A percentile compares a stretch with the other conserved stretches of the same genome.
These are phyloP conservation scores for Monsonia emarginata DNA, from an alignment of 441 rosid genomes.

Conservation along the genomic window DNA sequence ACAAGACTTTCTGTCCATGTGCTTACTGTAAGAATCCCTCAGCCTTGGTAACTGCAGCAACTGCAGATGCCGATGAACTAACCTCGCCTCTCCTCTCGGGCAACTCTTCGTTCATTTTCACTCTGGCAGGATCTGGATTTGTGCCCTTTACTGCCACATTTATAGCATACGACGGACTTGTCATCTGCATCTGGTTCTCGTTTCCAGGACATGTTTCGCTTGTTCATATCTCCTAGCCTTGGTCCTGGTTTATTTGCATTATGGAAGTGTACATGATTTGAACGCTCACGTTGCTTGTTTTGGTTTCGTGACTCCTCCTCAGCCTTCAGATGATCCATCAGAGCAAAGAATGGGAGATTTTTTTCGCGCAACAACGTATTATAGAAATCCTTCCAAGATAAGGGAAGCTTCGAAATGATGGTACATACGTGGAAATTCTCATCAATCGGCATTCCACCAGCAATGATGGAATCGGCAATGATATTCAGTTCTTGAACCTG, in stretches of 20 bases:
- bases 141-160: slow-evolving; percentile 65
- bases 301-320: slow-evolving; percentile 43
- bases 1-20: too few species aligned
- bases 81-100: too few species aligned
- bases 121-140: slow-evolving; percentile 32
- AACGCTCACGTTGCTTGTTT: slow-evolving; percentile 22
- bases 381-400: slow-evolving; percentile 68
- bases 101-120: slow-evolving; percentile 29
- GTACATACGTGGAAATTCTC: slow-evolving; percentile 67
- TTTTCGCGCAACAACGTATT: slow-evolving; percentile 43
- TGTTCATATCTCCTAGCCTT: slow-evolving; percentile 28
- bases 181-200: slow-evolving; percentile 37
- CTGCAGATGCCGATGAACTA: too few species aligned
- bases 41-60: too few species aligned
- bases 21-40: too few species aligned
- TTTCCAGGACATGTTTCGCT: slow-evolving; percentile 29
- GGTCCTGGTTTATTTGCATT: slow-evolving; percentile 27
- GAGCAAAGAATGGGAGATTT: slow-evolving; percentile 39
- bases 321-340: slow-evolving; percentile 46
- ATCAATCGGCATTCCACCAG: slow-evolving; percentile 47
- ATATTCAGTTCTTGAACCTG: slow-evolving; percentile 56
- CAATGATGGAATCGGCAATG: slow-evolving; percentile 55
- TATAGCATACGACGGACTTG: slow-evolving; percentile 31
- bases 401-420: slow-evolving; percentile 66
- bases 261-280: slow-evolving; percentile 17